Evolutionary conservation across 176 grass and related monocot species (phyloP), one percentile per base, ranked within the genome.

Genomic region (Neostapfia colusana): DNA sequence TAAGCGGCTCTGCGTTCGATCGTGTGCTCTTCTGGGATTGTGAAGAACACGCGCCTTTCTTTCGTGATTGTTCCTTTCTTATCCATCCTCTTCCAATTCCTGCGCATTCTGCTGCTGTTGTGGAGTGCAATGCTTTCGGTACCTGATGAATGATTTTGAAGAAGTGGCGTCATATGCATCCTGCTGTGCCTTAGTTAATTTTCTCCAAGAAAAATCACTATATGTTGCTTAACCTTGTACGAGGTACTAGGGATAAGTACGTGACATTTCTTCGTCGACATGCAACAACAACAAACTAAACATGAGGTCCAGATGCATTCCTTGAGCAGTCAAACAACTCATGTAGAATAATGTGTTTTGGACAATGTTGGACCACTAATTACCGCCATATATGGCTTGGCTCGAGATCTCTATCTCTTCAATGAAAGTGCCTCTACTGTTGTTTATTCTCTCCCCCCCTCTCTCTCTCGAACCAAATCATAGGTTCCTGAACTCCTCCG

Each of bases 231-330:
- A 9, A 15, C 10, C 17, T 23, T 51, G 21, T 51, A 42, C 49
- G 31, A 26, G 8, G 11, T 37, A 28, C 28, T 20, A 26, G 59
- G 73, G 67, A 69, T 23, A n/a, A 51, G 4, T 20, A 31, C 11
- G 8, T 23, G 74, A 53, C 45, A 7, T 31, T 50, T 51, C 36
- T 17, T 53, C 23, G 56, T 31, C 50, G 41, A 18, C 11, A 14
- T 25, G 50, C 18, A 23, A 5, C 55, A 23, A 5, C 55, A 58
- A 12, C 53, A 56, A 58, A 31, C 16, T 12, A 31, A 31, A 70
- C 8, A 70, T 62, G 81, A 76, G 41, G 81, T 26, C 73, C 8
- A 8, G 73, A 38, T 20, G 63, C 16, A 67, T 76, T 69, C 40
- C 51, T 51, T 54, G 42, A 61, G 25, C 42, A 48, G n/a, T 70